A percentile compares a stretch with the other conserved stretches of the same genome.
phyloP scores from a whole-genome alignment of 176 grass and related monocot species.

The Oryza australiensis region DNA sequence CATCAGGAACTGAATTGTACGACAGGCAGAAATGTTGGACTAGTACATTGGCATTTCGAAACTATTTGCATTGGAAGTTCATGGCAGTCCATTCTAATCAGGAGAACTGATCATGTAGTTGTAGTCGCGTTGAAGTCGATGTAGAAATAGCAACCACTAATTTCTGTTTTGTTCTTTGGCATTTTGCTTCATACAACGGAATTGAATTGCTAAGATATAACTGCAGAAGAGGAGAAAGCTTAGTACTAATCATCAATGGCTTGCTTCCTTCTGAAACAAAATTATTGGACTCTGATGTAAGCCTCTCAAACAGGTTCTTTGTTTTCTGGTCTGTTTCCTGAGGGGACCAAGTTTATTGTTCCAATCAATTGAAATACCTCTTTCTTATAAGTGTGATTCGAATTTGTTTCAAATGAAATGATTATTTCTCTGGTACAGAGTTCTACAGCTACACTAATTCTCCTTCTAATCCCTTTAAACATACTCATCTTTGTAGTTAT shows the following conservation, averaged over 20 bases:
- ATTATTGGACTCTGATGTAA: background rate
- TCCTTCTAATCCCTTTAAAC: background rate
- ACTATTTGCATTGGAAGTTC: background rate
- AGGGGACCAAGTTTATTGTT: background rate
- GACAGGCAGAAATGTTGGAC: background rate
- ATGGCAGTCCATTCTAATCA: background rate
- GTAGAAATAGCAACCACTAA: background rate
- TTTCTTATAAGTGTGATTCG: background rate
- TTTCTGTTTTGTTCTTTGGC: background rate
- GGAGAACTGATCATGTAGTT: background rate
- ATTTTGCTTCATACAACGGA: background rate
- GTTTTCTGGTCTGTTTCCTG: background rate
- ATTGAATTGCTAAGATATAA: background rate
- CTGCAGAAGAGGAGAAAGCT: background rate
- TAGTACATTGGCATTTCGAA: background rate
- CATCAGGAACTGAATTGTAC: background rate
- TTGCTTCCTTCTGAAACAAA: constrained; percentile 20
- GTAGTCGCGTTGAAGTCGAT: background rate
- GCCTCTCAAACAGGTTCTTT: background rate
- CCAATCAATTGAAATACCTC: background rate
- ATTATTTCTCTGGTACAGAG: background rate
- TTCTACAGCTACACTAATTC: background rate
- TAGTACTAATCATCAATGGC: background rate
- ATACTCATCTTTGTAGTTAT: background rate
- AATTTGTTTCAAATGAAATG: background rate